Percentiles rank a stretch among this genome's conserved stretches.
These are phyloP conservation scores for Copromyces sp. DNA, from an alignment of 495 filamentous ascomycete genomes.

Conservation along the genomic window DNA sequence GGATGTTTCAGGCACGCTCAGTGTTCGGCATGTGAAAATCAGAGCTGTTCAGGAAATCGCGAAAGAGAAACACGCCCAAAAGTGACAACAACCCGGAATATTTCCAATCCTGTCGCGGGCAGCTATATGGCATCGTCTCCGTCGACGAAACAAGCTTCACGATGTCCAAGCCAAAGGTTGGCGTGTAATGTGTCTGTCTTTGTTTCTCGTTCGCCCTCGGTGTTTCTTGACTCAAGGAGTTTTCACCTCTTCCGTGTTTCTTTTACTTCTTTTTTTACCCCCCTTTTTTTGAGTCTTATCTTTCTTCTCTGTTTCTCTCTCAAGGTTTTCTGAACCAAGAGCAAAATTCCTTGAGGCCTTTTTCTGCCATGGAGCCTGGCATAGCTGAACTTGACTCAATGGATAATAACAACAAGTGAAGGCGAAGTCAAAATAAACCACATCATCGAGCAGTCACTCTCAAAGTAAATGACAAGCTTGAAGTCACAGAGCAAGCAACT, in stretches of 20 bases:
- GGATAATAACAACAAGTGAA: neutral
- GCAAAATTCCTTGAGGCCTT: neutral
- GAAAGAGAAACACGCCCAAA: neutral
- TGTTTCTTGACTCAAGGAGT: neutral
- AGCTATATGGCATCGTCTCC: neutral
- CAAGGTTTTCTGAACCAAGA: no score
- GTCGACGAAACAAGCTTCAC: no score
- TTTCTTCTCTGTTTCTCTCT: no score
- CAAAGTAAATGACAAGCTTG: neutral
- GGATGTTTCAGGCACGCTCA: neutral
- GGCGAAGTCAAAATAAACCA: neutral
- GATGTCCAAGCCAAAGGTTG: no score
- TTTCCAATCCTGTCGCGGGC: neutral
- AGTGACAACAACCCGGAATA: neutral
- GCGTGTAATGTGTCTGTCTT: no score
- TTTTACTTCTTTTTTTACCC: no score
- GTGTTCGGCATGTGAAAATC: neutral
- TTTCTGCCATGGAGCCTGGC: neutral
- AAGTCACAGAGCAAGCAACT: neutral
- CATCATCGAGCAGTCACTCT: neutral
- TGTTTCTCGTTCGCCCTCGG: neutral
- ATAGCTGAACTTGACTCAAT: neutral
- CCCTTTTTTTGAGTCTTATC: neutral
- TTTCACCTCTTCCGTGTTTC: neutral
- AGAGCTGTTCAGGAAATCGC: neutral